Evolutionary conservation across 208 protist genomes (phyloP), one percentile per base, ranked within the genome.

Genomic region (Angomonas ambiguus): DNA sequence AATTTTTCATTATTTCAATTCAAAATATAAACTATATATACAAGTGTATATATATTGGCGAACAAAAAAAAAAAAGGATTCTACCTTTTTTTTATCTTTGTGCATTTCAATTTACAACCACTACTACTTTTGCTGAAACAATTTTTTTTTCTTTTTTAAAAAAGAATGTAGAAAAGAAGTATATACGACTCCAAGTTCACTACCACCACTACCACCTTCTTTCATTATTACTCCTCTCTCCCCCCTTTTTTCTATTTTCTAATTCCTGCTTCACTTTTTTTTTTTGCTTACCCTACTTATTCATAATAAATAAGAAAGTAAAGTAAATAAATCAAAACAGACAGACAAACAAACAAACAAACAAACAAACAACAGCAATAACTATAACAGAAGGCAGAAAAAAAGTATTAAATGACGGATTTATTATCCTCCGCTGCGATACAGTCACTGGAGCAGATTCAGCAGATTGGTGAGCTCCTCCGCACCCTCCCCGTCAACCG

Each of bases 1-100:
- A 31, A 4, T 1, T 6, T 55, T 16, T 66, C 22, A 38, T 3
- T 3, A 27, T 0, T 33, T 16, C 18, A 53, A 57, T 31, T n/a
- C n/a, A n/a, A n/a, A 33, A 8, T 10, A 35, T 57, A 20, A 67
- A 30, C 22, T 67, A 67, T 67, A 67, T 27, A 72, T 67, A 67
- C 62, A 61, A 63, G 62, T 67, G 38, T 67, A 61, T 67, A 25
- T 65, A 61, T 58, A 30, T 48, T 48, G 38, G 18, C 18, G 38
- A 48, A 20, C 18, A 48, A 48, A 48, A 48, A 48, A 48, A 18
- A 48, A 48, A 20, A 48, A 48, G 18, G 38, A 48, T 48, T 11
- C 11, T 11, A 20, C 38, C 11, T 48, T 48, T 20, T 48, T 48
- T 11, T 18, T 48, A 18, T 48, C 11, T 11, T 48, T 48, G 38